Percentiles rank a stretch among this genome's conserved stretches.
phyloP scores from a whole-genome alignment of 176 grass and related monocot genomes.

The Pontederia crassipes region DNA sequence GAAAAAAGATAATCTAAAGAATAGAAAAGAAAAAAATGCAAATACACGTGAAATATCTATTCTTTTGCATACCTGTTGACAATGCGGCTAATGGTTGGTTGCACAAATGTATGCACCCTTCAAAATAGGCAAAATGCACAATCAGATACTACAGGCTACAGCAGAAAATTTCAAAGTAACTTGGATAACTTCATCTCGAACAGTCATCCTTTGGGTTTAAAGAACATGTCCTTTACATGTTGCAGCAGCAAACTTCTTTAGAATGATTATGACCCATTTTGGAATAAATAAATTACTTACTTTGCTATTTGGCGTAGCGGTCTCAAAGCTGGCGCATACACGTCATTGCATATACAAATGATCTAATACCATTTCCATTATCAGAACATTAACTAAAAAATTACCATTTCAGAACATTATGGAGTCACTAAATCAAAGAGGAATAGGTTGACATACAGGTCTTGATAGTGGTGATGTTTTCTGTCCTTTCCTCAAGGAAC shows the following conservation, averaged over 20 bases:
- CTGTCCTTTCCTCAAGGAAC: conserved; percentile 58
- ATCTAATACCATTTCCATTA: conserved; percentile 41
- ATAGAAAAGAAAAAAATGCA: neutral
- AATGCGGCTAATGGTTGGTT: conserved; percentile 74
- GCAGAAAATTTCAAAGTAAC: neutral
- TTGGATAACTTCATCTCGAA: too few species aligned
- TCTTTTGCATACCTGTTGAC: conserved; percentile 59
- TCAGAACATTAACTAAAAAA: neutral
- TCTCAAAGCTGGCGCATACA: conserved; percentile 93
- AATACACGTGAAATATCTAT: conserved; percentile 8
- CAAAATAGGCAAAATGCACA: conserved; percentile 21
- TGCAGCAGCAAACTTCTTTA: neutral
- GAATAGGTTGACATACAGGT: conserved; percentile 46
- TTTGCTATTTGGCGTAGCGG: conserved; percentile 94
- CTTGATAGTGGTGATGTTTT: conserved; percentile 54
- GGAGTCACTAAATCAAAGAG: conserved; percentile 3
- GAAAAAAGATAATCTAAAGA: conserved; percentile 1
- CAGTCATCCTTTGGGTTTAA: neutral
- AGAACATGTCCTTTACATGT: neutral
- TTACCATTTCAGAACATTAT: too few species aligned
- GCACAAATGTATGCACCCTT: conserved; percentile 87
- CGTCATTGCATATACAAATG: conserved; percentile 99
- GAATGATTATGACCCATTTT: conserved; percentile 4
- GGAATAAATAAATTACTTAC: conserved; percentile 34
- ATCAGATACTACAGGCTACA: conserved; percentile 3